Evolutionary conservation across 2,329 filamentous ascomycete genomes (phyloP).

Genomic region (Lasiodiplodia sp.): DNA sequence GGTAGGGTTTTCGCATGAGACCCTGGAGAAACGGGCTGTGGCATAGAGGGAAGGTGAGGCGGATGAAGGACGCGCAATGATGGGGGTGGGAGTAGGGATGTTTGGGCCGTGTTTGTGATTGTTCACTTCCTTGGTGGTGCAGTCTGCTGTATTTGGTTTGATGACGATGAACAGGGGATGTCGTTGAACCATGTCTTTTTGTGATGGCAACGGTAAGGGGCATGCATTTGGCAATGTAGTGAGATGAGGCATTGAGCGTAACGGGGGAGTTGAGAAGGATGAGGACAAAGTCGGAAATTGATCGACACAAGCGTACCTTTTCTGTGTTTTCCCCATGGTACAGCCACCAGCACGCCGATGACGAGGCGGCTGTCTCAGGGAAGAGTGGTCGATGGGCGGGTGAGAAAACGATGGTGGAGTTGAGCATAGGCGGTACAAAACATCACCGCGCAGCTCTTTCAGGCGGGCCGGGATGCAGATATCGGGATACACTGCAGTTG

Average conservation of each 20-base stretch:
- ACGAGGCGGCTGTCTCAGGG: background rate
- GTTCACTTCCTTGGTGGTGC: background rate
- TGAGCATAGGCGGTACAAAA: background rate
- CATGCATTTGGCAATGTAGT: background rate
- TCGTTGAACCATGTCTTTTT: background rate
- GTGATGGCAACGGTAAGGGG: background rate
- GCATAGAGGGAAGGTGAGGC: slow-evolving; percentile 12
- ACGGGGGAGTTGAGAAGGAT: background rate
- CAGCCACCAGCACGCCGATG: background rate
- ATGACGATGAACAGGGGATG: background rate
- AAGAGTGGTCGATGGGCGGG: no score
- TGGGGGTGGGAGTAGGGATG: slow-evolving; percentile 4
- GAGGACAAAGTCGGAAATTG: background rate
- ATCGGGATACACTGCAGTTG: background rate
- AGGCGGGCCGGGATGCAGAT: background rate
- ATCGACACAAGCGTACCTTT: slow-evolving; percentile 2
- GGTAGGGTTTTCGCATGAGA: background rate
- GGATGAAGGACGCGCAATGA: background rate
- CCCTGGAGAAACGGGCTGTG: background rate
- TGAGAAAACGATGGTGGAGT: background rate
- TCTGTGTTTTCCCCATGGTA: background rate
- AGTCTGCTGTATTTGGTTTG: background rate
- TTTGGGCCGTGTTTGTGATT: background rate
- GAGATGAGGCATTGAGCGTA: background rate
- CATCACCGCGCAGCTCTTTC: background rate